Evolutionary conservation across 768 basidiomycete genomes (phyloP).

Genomic region (Russula ochroleuca): DNA sequence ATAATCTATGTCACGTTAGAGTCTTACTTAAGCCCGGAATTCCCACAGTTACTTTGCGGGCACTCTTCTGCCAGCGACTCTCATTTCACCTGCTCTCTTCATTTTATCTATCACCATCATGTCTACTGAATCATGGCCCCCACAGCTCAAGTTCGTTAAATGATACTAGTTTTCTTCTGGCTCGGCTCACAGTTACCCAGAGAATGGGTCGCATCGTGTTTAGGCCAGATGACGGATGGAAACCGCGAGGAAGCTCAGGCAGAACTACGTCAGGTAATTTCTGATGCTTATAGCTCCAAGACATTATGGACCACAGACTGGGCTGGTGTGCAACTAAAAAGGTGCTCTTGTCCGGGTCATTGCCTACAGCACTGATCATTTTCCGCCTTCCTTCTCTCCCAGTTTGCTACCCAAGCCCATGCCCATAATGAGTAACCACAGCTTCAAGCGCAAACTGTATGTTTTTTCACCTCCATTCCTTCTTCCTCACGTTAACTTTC

Average conservation of each 20-base stretch:
- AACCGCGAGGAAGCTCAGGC: slow-evolving; percentile 86
- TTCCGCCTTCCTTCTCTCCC: slow-evolving; percentile 16
- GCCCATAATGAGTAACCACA: slow-evolving; percentile 38
- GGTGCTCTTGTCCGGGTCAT: slow-evolving; percentile 44
- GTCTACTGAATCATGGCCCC: slow-evolving; percentile 80
- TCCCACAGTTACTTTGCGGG: slow-evolving; percentile 14
- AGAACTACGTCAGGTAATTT: slow-evolving; percentile 95
- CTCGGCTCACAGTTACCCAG: slow-evolving; percentile 42
- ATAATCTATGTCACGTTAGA: slow-evolving; percentile 18
- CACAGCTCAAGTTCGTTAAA: slow-evolving; percentile 61
- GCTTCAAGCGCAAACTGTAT: slow-evolving; percentile 70
- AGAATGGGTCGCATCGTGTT: slow-evolving; percentile 91
- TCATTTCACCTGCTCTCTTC: neutral
- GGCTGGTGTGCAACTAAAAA: slow-evolving; percentile 80
- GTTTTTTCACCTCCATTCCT: slow-evolving; percentile 24
- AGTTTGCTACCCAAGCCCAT: slow-evolving; percentile 61
- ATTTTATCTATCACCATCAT: slow-evolving; percentile 35
- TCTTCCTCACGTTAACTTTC: neutral
- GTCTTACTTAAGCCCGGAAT: neutral
- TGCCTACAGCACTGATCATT: neutral
- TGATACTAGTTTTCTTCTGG: slow-evolving; percentile 4
- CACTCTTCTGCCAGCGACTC: neutral
- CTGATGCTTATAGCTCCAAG: slow-evolving; percentile 81
- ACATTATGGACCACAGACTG: slow-evolving; percentile 94
- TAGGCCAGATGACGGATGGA: slow-evolving; percentile 84